These are phyloP conservation scores for Leccinum cinnamomeum DNA, from an alignment of 1,284 basidiomycete species.

Conservation along the genomic window DNA sequence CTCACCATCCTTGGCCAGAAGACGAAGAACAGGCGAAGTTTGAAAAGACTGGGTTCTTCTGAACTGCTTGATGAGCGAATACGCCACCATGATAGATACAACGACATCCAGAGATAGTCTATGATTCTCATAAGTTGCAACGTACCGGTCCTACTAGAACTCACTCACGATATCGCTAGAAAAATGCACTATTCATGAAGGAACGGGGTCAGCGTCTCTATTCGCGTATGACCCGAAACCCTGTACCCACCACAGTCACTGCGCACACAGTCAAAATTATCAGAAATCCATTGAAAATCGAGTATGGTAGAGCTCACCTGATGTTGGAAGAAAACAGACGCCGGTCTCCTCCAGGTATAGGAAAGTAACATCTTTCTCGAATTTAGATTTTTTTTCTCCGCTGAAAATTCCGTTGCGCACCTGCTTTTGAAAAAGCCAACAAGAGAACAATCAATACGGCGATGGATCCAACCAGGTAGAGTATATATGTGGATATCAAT, in stretches of 20 bases:
- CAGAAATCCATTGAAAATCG: not conserved
- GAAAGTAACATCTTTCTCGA: not conserved
- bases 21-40: not conserved
- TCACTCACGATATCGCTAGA: not conserved
- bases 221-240: no score
- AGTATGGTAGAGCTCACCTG: not conserved
- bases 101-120: not conserved
- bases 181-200: not conserved
- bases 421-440: not conserved
- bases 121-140: not conserved
- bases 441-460: not conserved
- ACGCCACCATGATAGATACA: not conserved
- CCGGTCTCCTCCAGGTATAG: not conserved
- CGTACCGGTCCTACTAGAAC: not conserved
- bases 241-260: not conserved
- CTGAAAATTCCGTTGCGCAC: not conserved
- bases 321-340: not conserved
- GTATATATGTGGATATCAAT: slow-evolving; percentile 1
- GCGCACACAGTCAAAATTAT: not conserved
- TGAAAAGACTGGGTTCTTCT: not conserved
- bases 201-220: no score
- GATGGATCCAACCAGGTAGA: slow-evolving; percentile 4
- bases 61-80: not conserved
- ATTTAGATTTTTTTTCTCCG: not conserved
- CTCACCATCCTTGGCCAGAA: slow-evolving; percentile 5